Percentiles rank a stretch among this genome's conserved stretches.
phyloP scores from a whole-genome alignment of 2,329 filamentous ascomycete genomes.

The Aplosporella prunicola region DNA sequence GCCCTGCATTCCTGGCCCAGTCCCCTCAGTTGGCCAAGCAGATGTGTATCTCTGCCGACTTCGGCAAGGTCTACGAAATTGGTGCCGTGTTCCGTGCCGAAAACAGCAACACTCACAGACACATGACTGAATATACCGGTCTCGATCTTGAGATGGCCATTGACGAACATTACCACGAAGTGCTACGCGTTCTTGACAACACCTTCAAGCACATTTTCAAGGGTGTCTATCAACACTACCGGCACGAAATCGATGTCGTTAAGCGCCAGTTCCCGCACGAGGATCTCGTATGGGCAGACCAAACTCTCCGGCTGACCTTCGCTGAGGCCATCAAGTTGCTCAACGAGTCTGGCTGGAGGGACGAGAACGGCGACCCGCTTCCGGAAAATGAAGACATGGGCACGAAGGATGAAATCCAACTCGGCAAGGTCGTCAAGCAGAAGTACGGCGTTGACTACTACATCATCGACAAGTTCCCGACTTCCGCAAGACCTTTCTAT shows the following conservation, averaged over 20 bases:
- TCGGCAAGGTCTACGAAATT: conserved; percentile 81
- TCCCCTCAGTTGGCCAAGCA: conserved; percentile 90
- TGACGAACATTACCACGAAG: conserved; percentile 81
- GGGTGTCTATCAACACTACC: conserved; percentile 58
- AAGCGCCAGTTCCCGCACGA: conserved; percentile 79
- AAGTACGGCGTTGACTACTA: conserved; percentile 88
- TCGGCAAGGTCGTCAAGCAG: conserved; percentile 76
- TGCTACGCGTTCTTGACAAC: conserved; percentile 66
- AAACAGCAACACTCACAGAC: conserved; percentile 90
- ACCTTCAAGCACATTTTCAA: conserved; percentile 73
- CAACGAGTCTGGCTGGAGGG: conserved; percentile 64
- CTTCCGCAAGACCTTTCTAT: conserved; percentile 78
- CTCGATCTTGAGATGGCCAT: conserved; percentile 90
- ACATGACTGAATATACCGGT: conserved; percentile 90
- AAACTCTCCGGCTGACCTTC: conserved; percentile 77
- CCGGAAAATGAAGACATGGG: conserved; percentile 70
- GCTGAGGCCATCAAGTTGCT: conserved; percentile 70
- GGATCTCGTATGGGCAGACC: conserved; percentile 76
- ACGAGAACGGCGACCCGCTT: conserved; percentile 64
- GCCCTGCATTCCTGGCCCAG: conserved; percentile 79
- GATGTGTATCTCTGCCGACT: conserved; percentile 83
- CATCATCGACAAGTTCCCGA: conserved; percentile 86
- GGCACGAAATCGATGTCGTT: conserved; percentile 65
- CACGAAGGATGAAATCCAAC: conserved; percentile 76
- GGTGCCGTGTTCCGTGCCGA: conserved; percentile 88